Base-by-base conservation (phyloP, 1,139 yeast genomes). In the Martiniozyma asiatica region DNA sequence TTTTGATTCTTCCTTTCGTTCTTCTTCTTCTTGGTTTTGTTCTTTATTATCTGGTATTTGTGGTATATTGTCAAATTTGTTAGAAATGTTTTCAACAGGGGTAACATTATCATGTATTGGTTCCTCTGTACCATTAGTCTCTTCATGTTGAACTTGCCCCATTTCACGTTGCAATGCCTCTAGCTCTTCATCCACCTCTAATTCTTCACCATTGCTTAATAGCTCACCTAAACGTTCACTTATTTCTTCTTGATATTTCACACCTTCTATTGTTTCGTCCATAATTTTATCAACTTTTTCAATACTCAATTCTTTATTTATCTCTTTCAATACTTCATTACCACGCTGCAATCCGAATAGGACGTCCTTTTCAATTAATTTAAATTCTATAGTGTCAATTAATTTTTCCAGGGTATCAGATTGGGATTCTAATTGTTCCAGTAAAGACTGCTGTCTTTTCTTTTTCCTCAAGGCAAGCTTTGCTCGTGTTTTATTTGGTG, bases 221-320 rank as follows among this genome's bases (percentile, higher is more conserved):
- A 49, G 42, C 14, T 51, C 48, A 8, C 66, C 59, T 24, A 68
- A 54, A 52, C 63, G 48, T n/a, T 56, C 62, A 31, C 64, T 55
- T 18, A 68, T 53, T 40, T 68, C 72, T 36, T 78, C 73, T 43
- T 85, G 95, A 49, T 79, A 78, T 23, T 76, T 62, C 14, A 76
- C 62, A 34, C 89, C 93, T 23, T 84, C 95, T 28, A 78, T 84
- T 20, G 81, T 66, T 34, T 82, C 92, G 49, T 87, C 96, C 68
- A 87, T 58, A 5, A 89, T 63, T 48, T 65, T 66, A 45, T 85
- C 96, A n/a, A 85, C 79, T 46, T 71, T 71, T 25, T 80, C 89
- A 11, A 80, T 52, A 26, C 73, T 73, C 72, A 85, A 69, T 46
- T 87, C 95, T 33, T 61, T 61, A 53, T 89, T 87, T 37, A 89